These are phyloP conservation scores for Mycena metata DNA, from an alignment of 768 basidiomycete species.

Conservation along the genomic window DNA sequence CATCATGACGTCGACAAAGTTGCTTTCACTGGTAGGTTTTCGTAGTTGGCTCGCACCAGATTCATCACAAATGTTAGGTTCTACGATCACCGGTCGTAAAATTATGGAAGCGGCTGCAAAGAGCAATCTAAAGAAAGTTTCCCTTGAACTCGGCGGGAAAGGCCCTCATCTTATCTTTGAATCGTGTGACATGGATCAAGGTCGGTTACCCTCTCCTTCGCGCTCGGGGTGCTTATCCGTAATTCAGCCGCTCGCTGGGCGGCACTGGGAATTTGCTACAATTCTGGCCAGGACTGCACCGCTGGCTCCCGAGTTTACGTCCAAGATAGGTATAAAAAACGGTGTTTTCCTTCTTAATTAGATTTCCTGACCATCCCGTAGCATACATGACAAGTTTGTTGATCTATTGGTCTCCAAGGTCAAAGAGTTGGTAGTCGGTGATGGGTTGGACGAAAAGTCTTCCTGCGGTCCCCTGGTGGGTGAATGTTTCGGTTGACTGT, in stretches of 20 bases:
- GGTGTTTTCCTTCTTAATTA: background rate
- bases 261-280: conserved; percentile 88
- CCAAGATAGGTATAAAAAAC: conserved; percentile 64
- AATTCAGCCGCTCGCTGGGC: conserved; percentile 84
- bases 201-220: conserved; percentile 50
- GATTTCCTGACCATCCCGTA: conserved; percentile 28
- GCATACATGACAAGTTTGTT: conserved; percentile 89
- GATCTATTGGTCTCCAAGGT: conserved; percentile 73
- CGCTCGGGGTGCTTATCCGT: background rate
- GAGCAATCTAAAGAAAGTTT: conserved; percentile 95
- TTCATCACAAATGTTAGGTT: conserved; percentile 84
- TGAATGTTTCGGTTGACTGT: conserved; percentile 27
- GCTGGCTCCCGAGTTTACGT: conserved; percentile 93
- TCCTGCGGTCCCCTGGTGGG: conserved; percentile 89
- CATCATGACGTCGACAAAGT: conserved; percentile 94
- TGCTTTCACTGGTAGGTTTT: conserved; percentile 52
- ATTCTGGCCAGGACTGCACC: conserved; percentile 94
- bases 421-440: conserved; percentile 78
- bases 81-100: conserved; percentile 88
- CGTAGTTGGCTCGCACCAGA: background rate
- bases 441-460: conserved; percentile 82
- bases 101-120: conserved; percentile 94
- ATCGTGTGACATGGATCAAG: conserved; percentile 91
- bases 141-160: conserved; percentile 95
- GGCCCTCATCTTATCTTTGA: conserved; percentile 92